Conservation (phyloP, 2,329 filamentous ascomycete genomes). For the Ambrosiella beaveri region DNA sequence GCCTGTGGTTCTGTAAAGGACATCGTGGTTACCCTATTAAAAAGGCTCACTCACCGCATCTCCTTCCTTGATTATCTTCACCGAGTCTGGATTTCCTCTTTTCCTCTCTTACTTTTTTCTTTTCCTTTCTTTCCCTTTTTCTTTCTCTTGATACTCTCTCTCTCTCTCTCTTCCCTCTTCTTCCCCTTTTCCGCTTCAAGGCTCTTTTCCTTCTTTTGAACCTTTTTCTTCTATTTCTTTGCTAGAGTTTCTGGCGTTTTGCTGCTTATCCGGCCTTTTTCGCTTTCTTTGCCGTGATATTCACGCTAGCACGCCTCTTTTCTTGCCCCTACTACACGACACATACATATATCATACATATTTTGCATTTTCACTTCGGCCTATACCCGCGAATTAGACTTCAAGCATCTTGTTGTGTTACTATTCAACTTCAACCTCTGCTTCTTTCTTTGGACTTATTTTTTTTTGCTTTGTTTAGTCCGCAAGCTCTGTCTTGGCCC, state of each 20-base stretch:
- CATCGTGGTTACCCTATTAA: background rate
- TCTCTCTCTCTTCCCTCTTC: slow-evolving; percentile 5
- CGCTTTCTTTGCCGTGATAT: slow-evolving; percentile 6
- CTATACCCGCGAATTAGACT: slow-evolving; percentile 14
- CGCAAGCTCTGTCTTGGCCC: background rate
- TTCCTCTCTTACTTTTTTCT: slow-evolving; percentile 6
- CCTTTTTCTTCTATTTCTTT: slow-evolving; percentile 7
- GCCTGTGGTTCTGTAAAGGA: too few species aligned
- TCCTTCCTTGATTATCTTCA: background rate
- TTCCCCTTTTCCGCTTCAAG: slow-evolving; percentile 4
- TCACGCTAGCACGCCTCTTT: slow-evolving; percentile 1
- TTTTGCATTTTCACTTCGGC: slow-evolving; percentile 12
- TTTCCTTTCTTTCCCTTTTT: slow-evolving; percentile 8
- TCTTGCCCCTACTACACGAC: slow-evolving; percentile 1
- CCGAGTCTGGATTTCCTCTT: slow-evolving; percentile 5
- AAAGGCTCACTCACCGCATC: slow-evolving; percentile 10
- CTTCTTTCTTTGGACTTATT: slow-evolving; percentile 11
- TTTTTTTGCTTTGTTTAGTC: slow-evolving; percentile 4
- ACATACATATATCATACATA: slow-evolving; percentile 1
- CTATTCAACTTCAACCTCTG: slow-evolving; percentile 7
- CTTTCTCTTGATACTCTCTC: slow-evolving; percentile 4
- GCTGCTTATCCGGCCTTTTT: slow-evolving; percentile 8
- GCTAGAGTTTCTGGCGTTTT: slow-evolving; percentile 11
- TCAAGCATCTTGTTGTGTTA: slow-evolving; percentile 13
- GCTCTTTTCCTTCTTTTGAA: slow-evolving; percentile 7